Conservation (phyloP, 148 eudicot species). For the Vaccinium vitisidaea region DNA sequence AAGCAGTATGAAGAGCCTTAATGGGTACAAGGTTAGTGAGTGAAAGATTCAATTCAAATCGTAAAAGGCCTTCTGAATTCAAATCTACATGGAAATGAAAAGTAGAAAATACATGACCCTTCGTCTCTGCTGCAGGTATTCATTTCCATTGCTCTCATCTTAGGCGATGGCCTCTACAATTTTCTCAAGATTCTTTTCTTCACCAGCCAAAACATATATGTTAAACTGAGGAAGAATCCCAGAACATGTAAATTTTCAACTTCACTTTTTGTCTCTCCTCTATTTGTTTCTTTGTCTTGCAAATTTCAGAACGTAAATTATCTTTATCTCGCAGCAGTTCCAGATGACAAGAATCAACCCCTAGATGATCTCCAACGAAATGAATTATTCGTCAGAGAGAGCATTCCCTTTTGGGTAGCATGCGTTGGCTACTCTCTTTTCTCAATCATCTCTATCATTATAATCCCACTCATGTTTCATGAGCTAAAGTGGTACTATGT, state of each 20-base stretch:
- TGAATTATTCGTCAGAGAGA: constrained; percentile 58
- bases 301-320: neutral
- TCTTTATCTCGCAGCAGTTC: constrained; percentile 25
- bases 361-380: constrained; percentile 55
- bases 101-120: neutral
- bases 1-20: constrained; percentile 78
- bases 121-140: constrained; percentile 52
- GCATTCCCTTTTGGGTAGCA: constrained; percentile 75
- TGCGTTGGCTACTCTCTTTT: constrained; percentile 56
- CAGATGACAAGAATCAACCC: constrained; percentile 35
- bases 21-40: constrained; percentile 65
- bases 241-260: constrained; percentile 35
- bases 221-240: constrained; percentile 34
- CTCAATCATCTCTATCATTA: constrained; percentile 55
- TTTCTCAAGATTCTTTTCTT: constrained; percentile 56
- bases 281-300: neutral
- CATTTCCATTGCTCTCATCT: constrained; percentile 68
- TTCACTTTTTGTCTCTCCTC: neutral
- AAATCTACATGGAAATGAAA: neutral
- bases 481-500: constrained; percentile 82
- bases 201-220: constrained; percentile 42
- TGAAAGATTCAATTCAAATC: neutral
- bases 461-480: constrained; percentile 76
- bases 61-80: neutral
- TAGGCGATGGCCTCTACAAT: constrained; percentile 79